Evolutionary conservation across 805 yeast genomes (phyloP).

Genomic region (Candida odintsovae): DNA sequence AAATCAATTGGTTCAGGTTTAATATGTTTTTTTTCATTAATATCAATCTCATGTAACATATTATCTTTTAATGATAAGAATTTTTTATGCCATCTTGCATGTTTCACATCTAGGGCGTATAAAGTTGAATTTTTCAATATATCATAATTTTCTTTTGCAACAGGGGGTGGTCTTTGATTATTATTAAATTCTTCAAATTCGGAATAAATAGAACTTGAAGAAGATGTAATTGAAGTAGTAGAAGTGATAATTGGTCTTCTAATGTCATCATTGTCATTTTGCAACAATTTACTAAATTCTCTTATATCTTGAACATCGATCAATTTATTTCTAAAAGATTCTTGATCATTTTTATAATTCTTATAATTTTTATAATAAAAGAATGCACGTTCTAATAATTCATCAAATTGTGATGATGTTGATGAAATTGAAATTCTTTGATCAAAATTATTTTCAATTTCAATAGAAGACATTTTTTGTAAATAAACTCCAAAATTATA

Average conservation of each 20-base stretch:
- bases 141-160: conserved; percentile 1
- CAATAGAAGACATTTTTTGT: neutral
- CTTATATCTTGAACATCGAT: neutral
- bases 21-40: neutral
- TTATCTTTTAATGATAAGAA: conserved; percentile 78
- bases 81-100: conserved; percentile 77
- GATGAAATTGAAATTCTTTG: too few species aligned
- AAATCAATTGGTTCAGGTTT: conserved; percentile 51
- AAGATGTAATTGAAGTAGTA: neutral
- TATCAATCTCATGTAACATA: conserved; percentile 28
- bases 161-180: conserved; percentile 1
- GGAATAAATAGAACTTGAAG: neutral
- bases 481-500: conserved; percentile 9
- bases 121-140: conserved; percentile 37
- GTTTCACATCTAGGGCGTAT: conserved; percentile 41
- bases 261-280: too few species aligned
- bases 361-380: conserved; percentile 9
- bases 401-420: too few species aligned
- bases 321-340: conserved; percentile 3
- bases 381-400: conserved; percentile 3
- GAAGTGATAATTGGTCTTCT: neutral
- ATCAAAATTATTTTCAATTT: too few species aligned
- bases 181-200: neutral
- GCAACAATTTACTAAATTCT: neutral
- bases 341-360: conserved; percentile 11